These are phyloP conservation scores for Blastobotrys proliferans DNA, from an alignment of 1,139 yeast species.

Conservation along the genomic window DNA sequence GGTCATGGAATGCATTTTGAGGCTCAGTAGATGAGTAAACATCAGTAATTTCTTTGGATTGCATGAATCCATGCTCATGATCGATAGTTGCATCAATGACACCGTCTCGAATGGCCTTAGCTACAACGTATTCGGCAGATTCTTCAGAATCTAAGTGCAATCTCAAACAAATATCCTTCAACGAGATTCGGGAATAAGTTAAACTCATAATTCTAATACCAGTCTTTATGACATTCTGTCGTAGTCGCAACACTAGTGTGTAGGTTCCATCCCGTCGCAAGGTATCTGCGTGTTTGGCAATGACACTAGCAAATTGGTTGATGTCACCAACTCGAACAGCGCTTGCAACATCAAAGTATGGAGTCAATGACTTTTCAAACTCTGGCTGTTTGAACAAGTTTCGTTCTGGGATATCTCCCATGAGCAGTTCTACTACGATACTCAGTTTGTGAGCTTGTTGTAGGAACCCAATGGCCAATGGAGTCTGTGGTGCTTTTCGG, in stretches of 20 bases:
- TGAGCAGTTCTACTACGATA: conserved; percentile 82
- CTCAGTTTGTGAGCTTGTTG: conserved; percentile 88
- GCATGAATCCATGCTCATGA: conserved; percentile 89
- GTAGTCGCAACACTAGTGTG: conserved; percentile 79
- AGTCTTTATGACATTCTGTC: conserved; percentile 96
- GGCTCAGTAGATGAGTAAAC: conserved; percentile 87
- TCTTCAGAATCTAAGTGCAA: conserved; percentile 91
- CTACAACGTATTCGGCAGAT: conserved; percentile 93
- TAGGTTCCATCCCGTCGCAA: conserved; percentile 77
- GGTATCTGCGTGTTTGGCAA: conserved; percentile 56
- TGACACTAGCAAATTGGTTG: conserved; percentile 70
- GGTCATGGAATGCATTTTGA: conserved; percentile 82
- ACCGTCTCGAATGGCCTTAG: conserved; percentile 95
- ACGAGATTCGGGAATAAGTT: conserved; percentile 84
- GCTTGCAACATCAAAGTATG: conserved; percentile 82
- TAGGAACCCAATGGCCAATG: conserved; percentile 77
- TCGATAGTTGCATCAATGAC: conserved; percentile 94
- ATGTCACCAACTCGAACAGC: conserved; percentile 94
- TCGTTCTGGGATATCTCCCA: conserved; percentile 97
- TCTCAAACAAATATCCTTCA: conserved; percentile 86
- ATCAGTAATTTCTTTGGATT: conserved; percentile 80
- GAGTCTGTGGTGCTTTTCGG: conserved; percentile 95
- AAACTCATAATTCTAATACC: conserved; percentile 93
- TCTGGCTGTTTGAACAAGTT: conserved; percentile 66
- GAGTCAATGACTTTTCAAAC: conserved; percentile 58